These are phyloP conservation scores for Aspergillus sp. DNA, from an alignment of 2,329 filamentous ascomycete species.

Conservation along the genomic window DNA sequence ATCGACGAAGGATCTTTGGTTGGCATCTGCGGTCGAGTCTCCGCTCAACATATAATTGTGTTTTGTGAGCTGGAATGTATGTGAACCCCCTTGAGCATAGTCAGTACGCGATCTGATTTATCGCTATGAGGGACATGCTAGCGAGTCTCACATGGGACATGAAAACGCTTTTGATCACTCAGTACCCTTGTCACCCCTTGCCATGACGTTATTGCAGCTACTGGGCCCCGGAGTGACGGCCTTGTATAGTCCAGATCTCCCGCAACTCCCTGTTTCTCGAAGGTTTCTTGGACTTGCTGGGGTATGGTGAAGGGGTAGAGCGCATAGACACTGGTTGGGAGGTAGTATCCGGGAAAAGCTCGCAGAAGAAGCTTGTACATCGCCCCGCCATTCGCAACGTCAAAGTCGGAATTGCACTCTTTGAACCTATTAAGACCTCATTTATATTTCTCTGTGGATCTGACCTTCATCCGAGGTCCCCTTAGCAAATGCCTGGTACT, in stretches of 20 bases:
- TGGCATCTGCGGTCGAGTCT: neutral
- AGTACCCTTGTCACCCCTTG: neutral
- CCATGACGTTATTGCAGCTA: slow-evolving; percentile 1
- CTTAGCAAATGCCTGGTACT: neutral
- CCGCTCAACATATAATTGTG: slow-evolving; percentile 8
- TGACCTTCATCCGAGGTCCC: neutral
- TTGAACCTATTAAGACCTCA: neutral
- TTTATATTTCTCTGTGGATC: neutral
- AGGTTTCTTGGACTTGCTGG: neutral
- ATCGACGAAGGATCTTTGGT: slow-evolving; percentile 2
- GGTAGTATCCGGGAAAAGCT: slow-evolving; percentile 7
- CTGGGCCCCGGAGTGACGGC: neutral
- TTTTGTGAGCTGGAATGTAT: slow-evolving; percentile 3
- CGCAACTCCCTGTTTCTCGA: neutral
- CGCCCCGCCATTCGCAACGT: slow-evolving; percentile 4
- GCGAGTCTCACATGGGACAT: slow-evolving; percentile 4
- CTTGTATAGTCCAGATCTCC: neutral
- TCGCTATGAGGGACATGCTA: neutral
- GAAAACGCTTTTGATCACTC: slow-evolving; percentile 2
- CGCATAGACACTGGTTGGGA: slow-evolving; percentile 6
- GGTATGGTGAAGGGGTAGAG: slow-evolving; percentile 8
- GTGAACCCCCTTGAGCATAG: neutral
- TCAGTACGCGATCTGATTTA: neutral
- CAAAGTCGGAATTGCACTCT: neutral
- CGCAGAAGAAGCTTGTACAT: slow-evolving; percentile 9